phyloP scores from a whole-genome alignment of 2,329 filamentous ascomycete species.

The Sporothrix schenckii region DNA sequence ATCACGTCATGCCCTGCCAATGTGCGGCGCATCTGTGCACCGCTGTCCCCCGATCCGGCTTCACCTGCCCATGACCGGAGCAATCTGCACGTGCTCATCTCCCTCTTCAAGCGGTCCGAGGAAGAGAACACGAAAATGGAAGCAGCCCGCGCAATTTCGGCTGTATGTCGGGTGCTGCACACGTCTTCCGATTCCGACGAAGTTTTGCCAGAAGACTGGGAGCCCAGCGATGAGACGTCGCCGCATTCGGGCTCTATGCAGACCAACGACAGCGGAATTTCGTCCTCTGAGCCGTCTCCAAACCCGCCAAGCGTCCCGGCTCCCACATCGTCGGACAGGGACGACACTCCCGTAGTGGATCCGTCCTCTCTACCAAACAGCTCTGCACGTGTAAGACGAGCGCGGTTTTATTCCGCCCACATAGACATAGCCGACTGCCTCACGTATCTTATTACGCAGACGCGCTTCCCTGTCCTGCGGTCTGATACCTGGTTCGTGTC shows the following conservation, averaged over 20 bases:
- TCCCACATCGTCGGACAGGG: neutral
- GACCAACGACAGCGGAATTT: slow-evolving; percentile 22
- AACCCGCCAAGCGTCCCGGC: neutral
- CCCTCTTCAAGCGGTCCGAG: slow-evolving; percentile 50
- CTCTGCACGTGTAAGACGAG: slow-evolving; percentile 35
- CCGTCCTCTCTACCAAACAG: slow-evolving; percentile 1
- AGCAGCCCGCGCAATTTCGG: slow-evolving; percentile 57
- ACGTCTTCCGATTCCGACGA: slow-evolving; percentile 40
- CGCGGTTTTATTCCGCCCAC: slow-evolving; percentile 53
- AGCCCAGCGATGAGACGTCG: slow-evolving; percentile 38
- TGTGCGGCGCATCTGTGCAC: slow-evolving; percentile 53
- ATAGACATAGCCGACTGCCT: slow-evolving; percentile 49
- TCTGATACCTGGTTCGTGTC: slow-evolving; percentile 66
- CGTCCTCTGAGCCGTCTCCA: slow-evolving; percentile 17
- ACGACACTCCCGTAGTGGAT: slow-evolving; percentile 31
- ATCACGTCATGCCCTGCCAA: slow-evolving; percentile 58
- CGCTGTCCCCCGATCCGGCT: slow-evolving; percentile 46
- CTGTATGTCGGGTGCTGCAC: slow-evolving; percentile 60
- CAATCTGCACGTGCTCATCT: slow-evolving; percentile 47
- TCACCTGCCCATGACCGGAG: slow-evolving; percentile 43
- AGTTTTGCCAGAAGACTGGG: slow-evolving; percentile 43
- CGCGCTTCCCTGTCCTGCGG: slow-evolving; percentile 61
- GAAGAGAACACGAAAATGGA: slow-evolving; percentile 62
- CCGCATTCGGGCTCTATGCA: slow-evolving; percentile 33
- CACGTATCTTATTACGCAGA: slow-evolving; percentile 58